Evolutionary conservation across 345 rosid genomes (phyloP).

Genomic region (Citrus hindsii): DNA sequence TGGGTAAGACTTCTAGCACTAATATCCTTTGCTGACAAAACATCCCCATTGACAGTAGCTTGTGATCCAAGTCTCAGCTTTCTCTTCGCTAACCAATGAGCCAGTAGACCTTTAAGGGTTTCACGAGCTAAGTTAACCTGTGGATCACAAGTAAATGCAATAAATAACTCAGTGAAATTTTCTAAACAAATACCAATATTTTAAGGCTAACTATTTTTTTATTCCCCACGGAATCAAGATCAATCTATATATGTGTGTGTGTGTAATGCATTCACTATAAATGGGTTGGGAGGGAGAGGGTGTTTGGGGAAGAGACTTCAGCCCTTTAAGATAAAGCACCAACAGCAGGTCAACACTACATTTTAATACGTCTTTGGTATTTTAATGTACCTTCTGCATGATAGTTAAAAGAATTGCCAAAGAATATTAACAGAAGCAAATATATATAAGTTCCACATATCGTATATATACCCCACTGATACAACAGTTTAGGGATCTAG

Average conservation of each 20-base stretch:
- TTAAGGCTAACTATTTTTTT: not conserved
- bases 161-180: not conserved
- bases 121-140: constrained; percentile 98
- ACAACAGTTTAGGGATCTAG: not conserved
- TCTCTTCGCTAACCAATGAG: constrained; percentile 87
- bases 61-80: constrained; percentile 70
- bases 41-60: constrained; percentile 70
- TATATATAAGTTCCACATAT: not conserved
- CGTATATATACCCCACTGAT: not conserved
- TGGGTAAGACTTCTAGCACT: constrained; percentile 48
- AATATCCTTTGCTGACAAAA: constrained; percentile 58
- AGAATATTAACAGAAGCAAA: not conserved
- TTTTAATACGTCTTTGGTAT: not conserved
- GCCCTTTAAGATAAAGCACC: not conserved
- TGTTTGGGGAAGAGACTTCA: not conserved
- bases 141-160: constrained; percentile 19
- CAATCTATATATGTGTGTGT: not conserved
- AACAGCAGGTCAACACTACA: not conserved
- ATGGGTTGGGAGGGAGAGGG: not conserved
- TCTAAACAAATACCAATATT: not conserved
- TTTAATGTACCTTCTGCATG: not conserved
- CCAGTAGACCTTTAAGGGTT: constrained; percentile 90
- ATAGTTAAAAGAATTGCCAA: not conserved
- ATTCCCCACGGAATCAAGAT: not conserved
- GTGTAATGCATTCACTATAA: not conserved